phyloP scores from a whole-genome alignment of 805 yeast species.

The Monosporozyma unispora region DNA sequence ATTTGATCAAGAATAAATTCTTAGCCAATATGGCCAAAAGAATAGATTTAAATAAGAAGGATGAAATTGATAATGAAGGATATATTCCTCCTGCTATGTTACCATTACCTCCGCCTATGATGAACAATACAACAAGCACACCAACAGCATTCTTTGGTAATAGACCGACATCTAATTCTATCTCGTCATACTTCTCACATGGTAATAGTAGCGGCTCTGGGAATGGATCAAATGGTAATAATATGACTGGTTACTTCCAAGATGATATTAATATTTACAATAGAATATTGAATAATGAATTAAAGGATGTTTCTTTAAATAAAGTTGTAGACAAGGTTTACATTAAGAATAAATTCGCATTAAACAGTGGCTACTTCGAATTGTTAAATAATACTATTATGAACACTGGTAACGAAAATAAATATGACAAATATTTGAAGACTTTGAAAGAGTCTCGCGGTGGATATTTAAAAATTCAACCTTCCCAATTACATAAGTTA shows the following conservation, averaged over 20 bases:
- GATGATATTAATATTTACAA: slow-evolving; percentile 24
- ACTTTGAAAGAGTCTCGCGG: slow-evolving; percentile 26
- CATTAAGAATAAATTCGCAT: background rate
- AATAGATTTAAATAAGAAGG: background rate
- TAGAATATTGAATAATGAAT: slow-evolving; percentile 13
- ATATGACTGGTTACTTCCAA: background rate
- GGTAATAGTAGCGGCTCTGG: background rate
- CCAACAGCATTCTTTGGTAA: slow-evolving; percentile 1
- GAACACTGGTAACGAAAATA: slow-evolving; percentile 5
- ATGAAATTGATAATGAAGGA: background rate
- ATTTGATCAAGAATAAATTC: slow-evolving; percentile 8
- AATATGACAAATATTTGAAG: slow-evolving; percentile 16
- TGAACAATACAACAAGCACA: background rate
- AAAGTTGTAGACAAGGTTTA: background rate
- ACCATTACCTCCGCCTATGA: background rate
- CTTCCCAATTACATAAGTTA: slow-evolving; percentile 21
- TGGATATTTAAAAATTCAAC: slow-evolving; percentile 27
- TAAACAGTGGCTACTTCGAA: background rate
- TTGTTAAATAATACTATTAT: background rate
- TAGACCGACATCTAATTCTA: slow-evolving; percentile 18
- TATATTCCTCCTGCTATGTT: background rate
- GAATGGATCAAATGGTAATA: background rate
- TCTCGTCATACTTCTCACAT: slow-evolving; percentile 18
- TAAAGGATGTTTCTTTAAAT: background rate
- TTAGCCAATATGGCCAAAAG: background rate